Conservation (phyloP, 345 rosid species). For the Gossypium arboreum region DNA sequence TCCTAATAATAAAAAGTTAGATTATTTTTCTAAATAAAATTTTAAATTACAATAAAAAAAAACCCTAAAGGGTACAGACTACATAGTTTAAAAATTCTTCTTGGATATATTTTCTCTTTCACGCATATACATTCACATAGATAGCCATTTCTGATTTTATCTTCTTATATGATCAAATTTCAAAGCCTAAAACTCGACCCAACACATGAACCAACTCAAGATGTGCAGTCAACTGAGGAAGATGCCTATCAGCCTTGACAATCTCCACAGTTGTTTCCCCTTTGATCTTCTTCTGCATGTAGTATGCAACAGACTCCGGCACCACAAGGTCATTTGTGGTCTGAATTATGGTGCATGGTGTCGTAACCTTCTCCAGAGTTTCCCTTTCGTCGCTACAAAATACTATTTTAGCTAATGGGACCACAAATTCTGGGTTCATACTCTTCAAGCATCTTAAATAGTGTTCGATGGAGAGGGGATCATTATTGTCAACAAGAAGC, state of each 20-base stretch:
- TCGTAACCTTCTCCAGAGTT: conserved; percentile 39
- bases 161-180: not conserved
- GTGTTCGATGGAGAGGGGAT: conserved; percentile 33
- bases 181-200: conserved; percentile 36
- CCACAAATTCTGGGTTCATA: conserved; percentile 57
- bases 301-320: conserved; percentile 54
- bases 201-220: conserved; percentile 44
- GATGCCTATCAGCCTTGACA: conserved; percentile 49
- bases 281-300: conserved; percentile 58
- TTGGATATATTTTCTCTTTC: no score
- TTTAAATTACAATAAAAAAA: no score
- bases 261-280: conserved; percentile 56
- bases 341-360: conserved; percentile 59
- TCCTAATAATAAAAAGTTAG: no score
- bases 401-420: conserved; percentile 53
- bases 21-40: no score
- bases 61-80: no score
- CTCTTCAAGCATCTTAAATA: conserved; percentile 30
- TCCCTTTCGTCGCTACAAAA: conserved; percentile 58
- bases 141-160: no score
- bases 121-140: no score
- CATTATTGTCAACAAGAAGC: conserved; percentile 36
- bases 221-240: conserved; percentile 68
- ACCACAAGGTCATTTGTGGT: conserved; percentile 42
- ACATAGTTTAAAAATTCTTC: no score